Conservation (phyloP, 352 stramenopile genomes). For the Phytophthora niederhauseri region DNA sequence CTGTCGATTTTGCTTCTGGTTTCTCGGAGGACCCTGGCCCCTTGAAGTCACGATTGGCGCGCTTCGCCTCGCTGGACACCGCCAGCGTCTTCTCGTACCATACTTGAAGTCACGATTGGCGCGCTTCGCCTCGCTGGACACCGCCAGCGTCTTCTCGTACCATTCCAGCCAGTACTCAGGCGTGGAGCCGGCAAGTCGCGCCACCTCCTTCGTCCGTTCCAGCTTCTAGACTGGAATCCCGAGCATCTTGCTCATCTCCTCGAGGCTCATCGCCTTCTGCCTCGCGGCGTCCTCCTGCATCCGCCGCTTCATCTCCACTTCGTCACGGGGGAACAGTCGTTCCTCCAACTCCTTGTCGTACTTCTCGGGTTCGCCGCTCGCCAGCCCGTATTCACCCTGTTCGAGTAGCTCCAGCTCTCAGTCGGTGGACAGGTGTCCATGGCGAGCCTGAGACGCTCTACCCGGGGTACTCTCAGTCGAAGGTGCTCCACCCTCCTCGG, state of each 20-base stretch:
- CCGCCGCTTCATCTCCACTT: neutral
- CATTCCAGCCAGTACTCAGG: constrained; percentile 7
- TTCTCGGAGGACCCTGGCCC: too few species aligned
- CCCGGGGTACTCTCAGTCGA: too few species aligned
- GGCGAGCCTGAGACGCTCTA: neutral
- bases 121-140: neutral
- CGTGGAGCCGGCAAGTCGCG: neutral
- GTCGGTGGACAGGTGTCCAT: neutral
- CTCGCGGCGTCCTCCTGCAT: neutral
- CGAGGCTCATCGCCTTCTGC: neutral
- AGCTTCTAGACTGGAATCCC: neutral
- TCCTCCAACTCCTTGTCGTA: constrained; percentile 8
- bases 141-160: constrained; percentile 4
- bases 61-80: neutral
- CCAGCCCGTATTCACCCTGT: neutral
- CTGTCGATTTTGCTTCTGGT: too few species aligned
- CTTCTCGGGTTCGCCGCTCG: neutral
- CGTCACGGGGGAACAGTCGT: constrained; percentile 2
- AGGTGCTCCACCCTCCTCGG: too few species aligned
- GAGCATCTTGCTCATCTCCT: neutral
- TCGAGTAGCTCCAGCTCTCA: neutral
- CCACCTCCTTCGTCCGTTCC: neutral
- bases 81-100: constrained; percentile 8
- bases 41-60: constrained; percentile 6
- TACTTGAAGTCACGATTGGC: constrained; percentile 6